phyloP scores from a whole-genome alignment of 768 basidiomycete genomes.

The Kwoniella bestiolae region DNA sequence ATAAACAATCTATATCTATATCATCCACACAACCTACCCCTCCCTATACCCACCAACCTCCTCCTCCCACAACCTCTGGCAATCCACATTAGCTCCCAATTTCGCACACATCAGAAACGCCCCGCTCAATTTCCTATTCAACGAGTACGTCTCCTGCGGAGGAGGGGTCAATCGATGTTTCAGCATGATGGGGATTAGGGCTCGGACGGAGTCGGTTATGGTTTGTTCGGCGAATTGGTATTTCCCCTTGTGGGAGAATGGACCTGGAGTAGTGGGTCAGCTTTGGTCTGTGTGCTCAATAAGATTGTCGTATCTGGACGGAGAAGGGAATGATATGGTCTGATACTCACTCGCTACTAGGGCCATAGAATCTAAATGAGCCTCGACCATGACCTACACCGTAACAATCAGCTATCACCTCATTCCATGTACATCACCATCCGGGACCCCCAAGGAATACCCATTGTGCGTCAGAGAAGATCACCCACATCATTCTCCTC shows the following conservation, averaged over 20 bases:
- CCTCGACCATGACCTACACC: constrained; percentile 74
- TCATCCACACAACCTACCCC: too few species aligned
- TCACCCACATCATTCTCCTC: constrained; percentile 73
- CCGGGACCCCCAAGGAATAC: too few species aligned
- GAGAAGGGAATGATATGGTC: too few species aligned
- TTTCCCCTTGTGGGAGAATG: constrained; percentile 76
- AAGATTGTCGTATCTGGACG: too few species aligned
- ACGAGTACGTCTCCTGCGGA: constrained; percentile 89
- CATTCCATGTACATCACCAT: too few species aligned
- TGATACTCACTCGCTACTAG: constrained; percentile 69
- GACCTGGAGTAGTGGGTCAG: constrained; percentile 61
- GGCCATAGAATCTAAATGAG: constrained; percentile 80
- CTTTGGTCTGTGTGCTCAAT: too few species aligned
- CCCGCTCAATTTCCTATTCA: constrained; percentile 69
- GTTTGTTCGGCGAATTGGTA: constrained; percentile 70
- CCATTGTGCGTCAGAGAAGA: neutral
- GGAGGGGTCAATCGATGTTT: constrained; percentile 85
- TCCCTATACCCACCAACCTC: constrained; percentile 61
- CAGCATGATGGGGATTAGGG: constrained; percentile 87
- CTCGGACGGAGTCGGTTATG: constrained; percentile 77
- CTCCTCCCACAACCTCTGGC: constrained; percentile 74
- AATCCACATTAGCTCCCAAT: constrained; percentile 74
- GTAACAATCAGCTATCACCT: neutral
- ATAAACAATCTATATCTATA: too few species aligned
- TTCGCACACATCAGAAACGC: constrained; percentile 62